A percentile compares a stretch with the other conserved stretches of the same genome.
These are phyloP conservation scores for Trifolium repens DNA, from an alignment of 306 rosid species.

Conservation along the genomic window DNA sequence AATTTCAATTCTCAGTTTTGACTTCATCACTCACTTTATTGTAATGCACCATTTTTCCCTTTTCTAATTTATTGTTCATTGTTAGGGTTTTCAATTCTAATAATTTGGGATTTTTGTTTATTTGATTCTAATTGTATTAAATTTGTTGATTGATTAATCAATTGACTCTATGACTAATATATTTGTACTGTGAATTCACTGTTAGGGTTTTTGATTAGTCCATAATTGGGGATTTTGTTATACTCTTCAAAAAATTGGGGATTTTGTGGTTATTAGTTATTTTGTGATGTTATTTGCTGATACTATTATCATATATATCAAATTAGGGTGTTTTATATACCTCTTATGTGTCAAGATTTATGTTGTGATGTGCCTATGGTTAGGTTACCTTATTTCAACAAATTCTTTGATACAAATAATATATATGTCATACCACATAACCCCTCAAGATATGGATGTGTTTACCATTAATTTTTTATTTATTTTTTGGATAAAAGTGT, in stretches of 20 bases:
- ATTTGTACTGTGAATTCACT: not conserved
- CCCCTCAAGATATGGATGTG: not conserved
- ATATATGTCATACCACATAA: not conserved
- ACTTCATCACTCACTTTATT: too few species aligned
- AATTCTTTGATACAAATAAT: not conserved
- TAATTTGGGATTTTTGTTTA: too few species aligned
- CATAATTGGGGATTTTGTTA: not conserved
- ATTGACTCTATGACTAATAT: not conserved
- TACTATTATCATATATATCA: not conserved
- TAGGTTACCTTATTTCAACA: not conserved
- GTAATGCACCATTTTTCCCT: too few species aligned
- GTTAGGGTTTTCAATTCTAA: too few species aligned
- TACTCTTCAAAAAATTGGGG: not conserved
- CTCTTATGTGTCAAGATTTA: not conserved
- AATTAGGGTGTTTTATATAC: not conserved
- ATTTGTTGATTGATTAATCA: not conserved
- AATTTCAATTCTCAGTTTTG: too few species aligned
- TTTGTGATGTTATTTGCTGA: not conserved
- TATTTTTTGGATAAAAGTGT: too few species aligned
- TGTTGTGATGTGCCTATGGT: not conserved
- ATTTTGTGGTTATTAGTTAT: not conserved
- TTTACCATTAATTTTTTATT: not conserved
- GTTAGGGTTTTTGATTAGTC: not conserved
- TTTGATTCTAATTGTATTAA: not conserved
- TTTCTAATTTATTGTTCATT: too few species aligned